phyloP scores from a whole-genome alignment of 129 eudicot species.

The Flaveria robusta region DNA sequence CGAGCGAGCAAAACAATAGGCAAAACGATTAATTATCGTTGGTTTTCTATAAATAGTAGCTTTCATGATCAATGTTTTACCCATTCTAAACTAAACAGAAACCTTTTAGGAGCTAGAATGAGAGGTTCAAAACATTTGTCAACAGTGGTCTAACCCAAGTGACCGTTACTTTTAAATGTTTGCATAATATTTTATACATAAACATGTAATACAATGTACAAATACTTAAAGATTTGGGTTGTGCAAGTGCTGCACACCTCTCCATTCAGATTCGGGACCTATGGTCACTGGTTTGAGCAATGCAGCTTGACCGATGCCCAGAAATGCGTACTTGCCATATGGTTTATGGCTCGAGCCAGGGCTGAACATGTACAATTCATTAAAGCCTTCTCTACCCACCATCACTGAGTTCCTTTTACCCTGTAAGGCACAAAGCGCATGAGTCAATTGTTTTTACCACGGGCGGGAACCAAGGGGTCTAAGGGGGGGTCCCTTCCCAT shows the following conservation, averaged over 20 bases:
- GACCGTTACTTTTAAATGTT: neutral
- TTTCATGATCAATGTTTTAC: slow-evolving; percentile 18
- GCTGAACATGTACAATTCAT: slow-evolving; percentile 76
- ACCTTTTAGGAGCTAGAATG: slow-evolving; percentile 30
- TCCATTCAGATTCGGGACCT: slow-evolving; percentile 64
- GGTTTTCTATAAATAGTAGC: slow-evolving; percentile 28
- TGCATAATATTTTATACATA: slow-evolving; percentile 1
- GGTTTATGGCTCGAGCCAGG: slow-evolving; percentile 78
- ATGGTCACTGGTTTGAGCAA: slow-evolving; percentile 66
- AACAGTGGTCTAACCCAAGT: neutral
- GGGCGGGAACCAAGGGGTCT: neutral
- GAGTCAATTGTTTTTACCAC: neutral
- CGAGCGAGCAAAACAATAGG: slow-evolving; percentile 24
- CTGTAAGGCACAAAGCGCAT: slow-evolving; percentile 36
- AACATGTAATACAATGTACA: slow-evolving; percentile 17
- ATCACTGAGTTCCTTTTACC: slow-evolving; percentile 78
- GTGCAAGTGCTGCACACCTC: slow-evolving; percentile 61
- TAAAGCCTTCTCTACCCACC: slow-evolving; percentile 62
- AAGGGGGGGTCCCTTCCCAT: neutral
- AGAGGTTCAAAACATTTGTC: slow-evolving; percentile 17
- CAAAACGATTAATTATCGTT: slow-evolving; percentile 14
- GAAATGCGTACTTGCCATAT: slow-evolving; percentile 65
- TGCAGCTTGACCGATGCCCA: slow-evolving; percentile 77
- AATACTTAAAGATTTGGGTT: slow-evolving; percentile 65
- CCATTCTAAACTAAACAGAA: slow-evolving; percentile 19